Evolutionary conservation across 768 basidiomycete species (phyloP), one percentile per base, ranked within the genome.

Genomic region (Rhodotorula graminis): DNA sequence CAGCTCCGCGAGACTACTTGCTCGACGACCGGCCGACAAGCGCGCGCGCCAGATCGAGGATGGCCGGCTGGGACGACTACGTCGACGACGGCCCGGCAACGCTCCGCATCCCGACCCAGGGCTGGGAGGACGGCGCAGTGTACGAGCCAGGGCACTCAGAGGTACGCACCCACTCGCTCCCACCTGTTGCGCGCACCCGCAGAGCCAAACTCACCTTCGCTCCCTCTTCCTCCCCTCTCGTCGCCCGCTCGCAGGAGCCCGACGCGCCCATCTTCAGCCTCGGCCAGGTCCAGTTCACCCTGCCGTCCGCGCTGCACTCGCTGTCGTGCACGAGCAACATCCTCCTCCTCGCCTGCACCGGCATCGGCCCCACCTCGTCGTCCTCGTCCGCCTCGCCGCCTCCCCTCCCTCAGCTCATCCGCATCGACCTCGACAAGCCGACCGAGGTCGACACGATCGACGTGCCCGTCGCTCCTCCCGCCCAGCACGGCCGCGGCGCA

Each of bases 361-460:
- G 72, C 0, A 18, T 2, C 25, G 49, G 65, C 8, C 68, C 53
- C 31, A 64, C 42, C 37, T 37, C 37, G 71, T 69, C 56, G 57
- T 72, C 64, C 56, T 94, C 76, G 93, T 98, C 76, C 93, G 95
- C 80, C 85, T 97, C 61, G 86, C 2, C 55, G 89, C 21, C 89
- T 88, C 65, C 86, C 92, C 1, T 90, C 93, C 70, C 74, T 15
- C 77, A 72, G 53, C 59, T 78, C 58, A 66, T 78, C 55, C 86
- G 95, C 75, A 94, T 99, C 76, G 93, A 96, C 80, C 85, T 99
- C 60, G 87, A 89, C 21, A 88, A 88, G 65, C 87, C 92, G 0
- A 92, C 94, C 78, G 90, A 92, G 78, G 88, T 97, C 60, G 78
- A 81, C 27, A 81, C 77, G 2, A 82, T 90, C 74, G 90, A 89